Conservation (phyloP, 495 filamentous ascomycete species). For the Annulohypoxylon bovei region DNA sequence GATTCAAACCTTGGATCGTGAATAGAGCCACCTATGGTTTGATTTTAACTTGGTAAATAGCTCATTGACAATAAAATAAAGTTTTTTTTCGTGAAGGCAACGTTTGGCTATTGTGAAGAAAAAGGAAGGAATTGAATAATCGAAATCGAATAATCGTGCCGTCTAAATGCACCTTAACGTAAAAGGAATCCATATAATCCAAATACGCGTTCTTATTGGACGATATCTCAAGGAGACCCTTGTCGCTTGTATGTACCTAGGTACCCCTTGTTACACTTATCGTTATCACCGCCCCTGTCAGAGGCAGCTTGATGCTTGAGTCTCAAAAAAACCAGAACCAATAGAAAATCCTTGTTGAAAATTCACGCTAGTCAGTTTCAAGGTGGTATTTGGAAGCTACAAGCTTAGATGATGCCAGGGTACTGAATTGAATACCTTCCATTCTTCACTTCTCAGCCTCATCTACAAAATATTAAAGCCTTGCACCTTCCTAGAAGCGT, state of each 20-base stretch:
- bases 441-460: slow-evolving; percentile 32
- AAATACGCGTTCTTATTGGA: background rate
- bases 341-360: background rate
- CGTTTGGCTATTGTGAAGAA: background rate
- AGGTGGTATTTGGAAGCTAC: background rate
- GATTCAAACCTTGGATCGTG: background rate
- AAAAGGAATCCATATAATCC: background rate
- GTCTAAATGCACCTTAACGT: background rate
- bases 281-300: background rate
- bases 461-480: slow-evolving; percentile 17
- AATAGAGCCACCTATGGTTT: background rate
- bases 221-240: background rate
- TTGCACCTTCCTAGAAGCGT: slow-evolving; percentile 14
- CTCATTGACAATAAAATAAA: background rate
- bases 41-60: background rate
- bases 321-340: no score
- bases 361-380: background rate
- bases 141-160: background rate
- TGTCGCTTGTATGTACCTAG: background rate
- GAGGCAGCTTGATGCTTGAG: no score
- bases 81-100: background rate
- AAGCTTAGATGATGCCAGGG: background rate
- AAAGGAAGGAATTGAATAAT: background rate
- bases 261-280: background rate
- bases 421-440: background rate